Base-by-base conservation (phyloP, 2,329 filamentous ascomycete genomes). In the Arthrobotrys conoides region DNA sequence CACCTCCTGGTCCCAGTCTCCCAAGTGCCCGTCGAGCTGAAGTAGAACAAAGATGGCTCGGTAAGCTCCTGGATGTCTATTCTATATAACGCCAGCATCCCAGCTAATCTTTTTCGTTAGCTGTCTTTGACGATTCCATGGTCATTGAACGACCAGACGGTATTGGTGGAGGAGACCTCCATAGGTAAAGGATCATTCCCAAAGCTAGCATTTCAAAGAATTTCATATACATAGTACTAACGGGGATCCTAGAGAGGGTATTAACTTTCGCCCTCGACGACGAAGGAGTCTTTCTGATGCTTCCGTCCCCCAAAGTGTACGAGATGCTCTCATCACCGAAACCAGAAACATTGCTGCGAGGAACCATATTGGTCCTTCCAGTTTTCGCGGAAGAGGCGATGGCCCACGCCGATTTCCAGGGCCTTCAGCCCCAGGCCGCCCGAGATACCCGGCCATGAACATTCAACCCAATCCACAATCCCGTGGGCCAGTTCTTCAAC, bases 221-320 rank as follows among this genome's bases (percentile, higher is more conserved):
- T 27, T 38, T 14, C 20, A 27, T 5, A n/a, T 38, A 30, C n/a
- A 38, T 24, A 51, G 6, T 5, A 12, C 18, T 44, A 53, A 53
- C 33, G 48, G 51, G 27, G n/a, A 59, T 38, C 51, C 2, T 49
- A 78, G 75, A 41, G 16, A 36, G 24, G 68, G 75, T 10, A 27
- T 48, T 22, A 78, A 72, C 27, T 78, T 72, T 59, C 61, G 46
- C 16, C 75, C 75, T 51, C 53, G 75, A 44, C 53, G 75, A 22
- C 72, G 72, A 22, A 68, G 36, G 18, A 72, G 75, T 22, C 68
- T 78, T 48, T 72, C 68, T 16, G 73, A 67, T 18, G 46, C 14
- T 10, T 38, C 41, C 1, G 27, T 22, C 48, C 5, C 51, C 27
- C 49, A 59, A 5, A 57, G 30, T 22, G 8, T 16, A 5, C 22